phyloP scores from a whole-genome alignment of 208 protist species.

The Trypanosoma scelopori region DNA sequence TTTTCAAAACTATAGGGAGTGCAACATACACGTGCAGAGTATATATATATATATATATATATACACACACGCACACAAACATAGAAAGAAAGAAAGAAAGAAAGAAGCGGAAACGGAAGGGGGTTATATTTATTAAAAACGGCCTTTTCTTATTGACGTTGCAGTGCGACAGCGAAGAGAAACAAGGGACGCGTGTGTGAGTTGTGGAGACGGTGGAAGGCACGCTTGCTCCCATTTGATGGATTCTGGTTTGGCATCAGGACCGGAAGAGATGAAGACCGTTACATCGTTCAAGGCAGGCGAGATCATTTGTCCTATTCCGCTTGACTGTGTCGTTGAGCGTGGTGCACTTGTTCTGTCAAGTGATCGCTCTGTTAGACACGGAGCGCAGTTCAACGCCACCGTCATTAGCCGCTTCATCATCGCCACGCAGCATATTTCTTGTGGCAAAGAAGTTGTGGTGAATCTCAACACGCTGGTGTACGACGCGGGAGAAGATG shows the following conservation, averaged over 20 bases:
- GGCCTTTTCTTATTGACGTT: not conserved
- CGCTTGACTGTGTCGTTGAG: slow-evolving; percentile 37
- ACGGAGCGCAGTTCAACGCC: slow-evolving; percentile 63
- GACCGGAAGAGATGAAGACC: slow-evolving; percentile 45
- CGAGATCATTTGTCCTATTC: slow-evolving; percentile 69
- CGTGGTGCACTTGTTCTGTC: slow-evolving; percentile 48
- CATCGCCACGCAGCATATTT: slow-evolving; percentile 49
- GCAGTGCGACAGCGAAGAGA: too few relatives aligned
- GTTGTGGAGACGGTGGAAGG: too few relatives aligned
- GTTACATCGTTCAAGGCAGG: slow-evolving; percentile 38
- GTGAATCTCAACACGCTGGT: slow-evolving; percentile 73
- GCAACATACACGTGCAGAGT: too few relatives aligned
- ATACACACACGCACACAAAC: too few relatives aligned
- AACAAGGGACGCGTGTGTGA: too few relatives aligned
- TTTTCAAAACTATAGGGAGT: too few relatives aligned
- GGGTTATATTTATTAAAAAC: too few relatives aligned
- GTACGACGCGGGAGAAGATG: slow-evolving; percentile 47
- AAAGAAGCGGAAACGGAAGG: too few relatives aligned
- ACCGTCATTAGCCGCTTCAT: slow-evolving; percentile 80
- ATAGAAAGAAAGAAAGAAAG: too few relatives aligned
- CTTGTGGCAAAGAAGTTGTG: slow-evolving; percentile 40
- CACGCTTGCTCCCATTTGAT: not conserved
- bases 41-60: too few relatives aligned
- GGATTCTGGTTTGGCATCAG: not conserved
- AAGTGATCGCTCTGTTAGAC: slow-evolving; percentile 42